Base-by-base conservation (phyloP, 148 eudicot genomes). In the Diospyros kaki region DNA sequence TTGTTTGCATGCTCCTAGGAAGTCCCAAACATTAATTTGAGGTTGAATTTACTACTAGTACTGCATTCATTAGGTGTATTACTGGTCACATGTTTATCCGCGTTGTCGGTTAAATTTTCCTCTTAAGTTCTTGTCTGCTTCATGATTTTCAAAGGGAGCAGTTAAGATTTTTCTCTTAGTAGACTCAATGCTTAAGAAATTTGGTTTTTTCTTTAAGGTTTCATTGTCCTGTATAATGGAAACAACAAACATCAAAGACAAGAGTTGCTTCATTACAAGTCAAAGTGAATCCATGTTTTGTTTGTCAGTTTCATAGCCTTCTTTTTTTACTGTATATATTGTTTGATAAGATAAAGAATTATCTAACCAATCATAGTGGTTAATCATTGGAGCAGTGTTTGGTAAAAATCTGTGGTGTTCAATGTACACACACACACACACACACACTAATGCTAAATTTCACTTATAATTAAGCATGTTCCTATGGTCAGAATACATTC, bases 61-160 rank as follows among this genome's bases (percentile, higher is more conserved):
- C 58, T 68, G 70, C 64, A 42, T 11, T 60, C 28, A 28, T 28
- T 28, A 28, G 28, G 28, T 28, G 28, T 28, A 64, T 70, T 52
- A 73, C 75, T 78, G 41, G 72, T 76, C 87, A 85, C 88, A 83
- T 89, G 86, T 76, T 61, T 63, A 79, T 73, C 92, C 89, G 86
- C 82, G 56, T 84, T 83, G 38, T 79, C 74, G 60, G 28, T 72
- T 78, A 77, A 83, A 64, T 66, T 73, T 71, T 28, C 28, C 73
- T 75, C 43, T 45, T 40, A 75, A 66, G 55, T 14, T 74, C 77
- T 85, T 85, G 90, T 90, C 84, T 82, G 73, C 56, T 85, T 82
- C 84, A 75, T 71, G 73, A 39, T 78, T 86, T 87, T 86, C 86
- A 85, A 88, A 71, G 82, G 89, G 91, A 82, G 92, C 81, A 81